Conservation (phyloP, 2,329 filamentous ascomycete species). For the Xylariales sp. region DNA sequence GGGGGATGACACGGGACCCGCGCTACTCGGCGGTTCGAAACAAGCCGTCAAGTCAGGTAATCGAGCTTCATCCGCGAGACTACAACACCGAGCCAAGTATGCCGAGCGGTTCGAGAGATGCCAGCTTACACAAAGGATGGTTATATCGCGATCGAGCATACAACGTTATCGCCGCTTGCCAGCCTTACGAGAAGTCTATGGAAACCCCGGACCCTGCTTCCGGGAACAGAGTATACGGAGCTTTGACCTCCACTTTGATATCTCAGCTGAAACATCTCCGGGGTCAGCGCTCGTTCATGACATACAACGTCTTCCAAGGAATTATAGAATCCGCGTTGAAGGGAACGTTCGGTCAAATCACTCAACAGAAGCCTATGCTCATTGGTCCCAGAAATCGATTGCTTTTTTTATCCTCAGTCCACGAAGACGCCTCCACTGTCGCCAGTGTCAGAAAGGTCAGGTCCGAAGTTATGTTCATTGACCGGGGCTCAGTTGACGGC, state of each 20-base stretch:
- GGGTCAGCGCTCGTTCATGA: constrained; percentile 8
- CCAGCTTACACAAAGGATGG: no score
- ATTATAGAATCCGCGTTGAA: constrained; percentile 3
- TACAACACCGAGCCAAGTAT: no score
- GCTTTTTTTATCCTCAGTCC: constrained; percentile 4
- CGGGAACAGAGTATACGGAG: constrained; percentile 5
- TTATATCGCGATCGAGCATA: no score
- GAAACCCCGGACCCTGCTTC: background rate
- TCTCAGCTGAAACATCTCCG: constrained; percentile 4
- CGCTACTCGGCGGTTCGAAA: constrained; percentile 5
- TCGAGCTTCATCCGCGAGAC: no score
- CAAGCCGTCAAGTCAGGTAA: no score
- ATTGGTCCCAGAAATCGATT: constrained; percentile 7
- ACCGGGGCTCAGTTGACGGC: constrained; percentile 1
- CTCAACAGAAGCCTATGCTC: constrained; percentile 11
- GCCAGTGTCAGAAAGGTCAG: background rate
- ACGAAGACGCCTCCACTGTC: constrained; percentile 4
- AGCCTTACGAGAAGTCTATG: no score
- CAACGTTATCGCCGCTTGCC: no score
- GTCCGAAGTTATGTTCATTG: background rate
- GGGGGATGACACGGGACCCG: constrained; percentile 2
- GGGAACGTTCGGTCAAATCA: constrained; percentile 3
- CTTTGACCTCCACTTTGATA: constrained; percentile 5
- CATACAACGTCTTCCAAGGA: constrained; percentile 7
- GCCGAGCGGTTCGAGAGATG: no score